Base-by-base conservation (phyloP, 1,139 yeast genomes). In the Suhomyces bribrorum region DNA sequence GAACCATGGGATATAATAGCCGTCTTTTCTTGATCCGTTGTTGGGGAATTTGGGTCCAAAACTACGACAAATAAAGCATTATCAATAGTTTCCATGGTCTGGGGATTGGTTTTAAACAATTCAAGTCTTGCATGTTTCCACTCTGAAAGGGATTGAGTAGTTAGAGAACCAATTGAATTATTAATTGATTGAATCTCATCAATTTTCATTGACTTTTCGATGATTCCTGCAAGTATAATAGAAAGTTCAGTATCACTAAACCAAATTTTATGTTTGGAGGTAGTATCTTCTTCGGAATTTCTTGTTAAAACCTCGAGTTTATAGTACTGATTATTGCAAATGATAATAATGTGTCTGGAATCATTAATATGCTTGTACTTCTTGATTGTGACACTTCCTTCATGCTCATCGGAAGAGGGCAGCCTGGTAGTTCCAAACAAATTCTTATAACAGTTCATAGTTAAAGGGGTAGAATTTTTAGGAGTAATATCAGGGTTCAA, bases 401-500 rank as follows among this genome's bases (percentile, higher is more conserved):
- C 71, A 11, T 24, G 17, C 8, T 22, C 31, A 12, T 41, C 39
- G 5, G 15, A 27, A 7, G 47, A 56, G 0, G 92, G 90, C 5
- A 75, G 59, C 43, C 89, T 68, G 0, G 88, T 76, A 5, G 87
- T 73, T 8, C 88, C 88, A 59, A 85, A 84, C 29, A 85, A 60
- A 48, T 80, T 80, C 41, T 63, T 58, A 57, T 82, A 83, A 29
- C 89, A 81, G 31, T 68, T 66, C 90, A 83, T 85, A 5, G 88
- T 77, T 41, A 83, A 61, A 0, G 82, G 79, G 18, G 61, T 66
- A 1, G 71, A 68, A 32, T 69, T 67, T 38, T 63, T 67, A 3
- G 83, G 79, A 20, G 84, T 73, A 11, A 62, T 37, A 56, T 84
- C 94, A 0, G 83, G 78, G 35, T 74, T 69, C 41, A 84, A 62